Percentiles rank a stretch among this genome's conserved stretches.
Conservation (phyloP, 257 asterid species). For the Ballota nigra region DNA sequence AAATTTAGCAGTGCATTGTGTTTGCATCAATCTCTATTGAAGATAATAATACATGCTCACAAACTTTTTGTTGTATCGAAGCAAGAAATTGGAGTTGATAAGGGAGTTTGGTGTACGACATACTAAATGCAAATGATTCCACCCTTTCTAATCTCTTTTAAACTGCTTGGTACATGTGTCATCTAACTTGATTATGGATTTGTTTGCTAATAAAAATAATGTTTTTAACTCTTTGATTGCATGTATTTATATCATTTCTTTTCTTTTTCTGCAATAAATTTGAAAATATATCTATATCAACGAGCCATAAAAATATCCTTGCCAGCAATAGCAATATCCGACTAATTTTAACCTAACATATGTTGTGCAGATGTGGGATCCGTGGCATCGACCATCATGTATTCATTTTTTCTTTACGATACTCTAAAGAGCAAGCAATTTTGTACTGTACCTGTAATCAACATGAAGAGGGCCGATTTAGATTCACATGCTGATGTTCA, state of each 20-base stretch:
- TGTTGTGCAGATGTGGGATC: constrained; percentile 70
- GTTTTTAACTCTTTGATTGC: background rate
- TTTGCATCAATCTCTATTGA: background rate
- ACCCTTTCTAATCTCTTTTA: background rate
- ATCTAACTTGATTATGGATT: background rate
- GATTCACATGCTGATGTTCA: constrained; percentile 52
- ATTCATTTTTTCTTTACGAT: constrained; percentile 64
- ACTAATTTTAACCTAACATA: constrained; percentile 18
- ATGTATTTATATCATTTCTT: background rate
- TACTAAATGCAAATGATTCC: background rate
- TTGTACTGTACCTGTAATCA: constrained; percentile 73
- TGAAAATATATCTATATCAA: too few relatives aligned
- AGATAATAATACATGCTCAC: background rate
- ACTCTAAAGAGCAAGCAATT: constrained; percentile 40
- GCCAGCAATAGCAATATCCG: background rate
- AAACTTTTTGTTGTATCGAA: background rate
- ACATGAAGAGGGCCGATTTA: constrained; percentile 63
- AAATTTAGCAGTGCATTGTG: background rate
- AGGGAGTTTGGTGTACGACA: background rate
- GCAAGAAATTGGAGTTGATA: background rate
- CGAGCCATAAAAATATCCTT: too few relatives aligned
- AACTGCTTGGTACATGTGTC: background rate
- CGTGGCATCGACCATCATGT: constrained; percentile 68
- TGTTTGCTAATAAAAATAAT: background rate
- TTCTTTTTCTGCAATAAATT: background rate